Base-by-base conservation (phyloP, 106 monocot genomes). In the Platanthera guangdongensis region DNA sequence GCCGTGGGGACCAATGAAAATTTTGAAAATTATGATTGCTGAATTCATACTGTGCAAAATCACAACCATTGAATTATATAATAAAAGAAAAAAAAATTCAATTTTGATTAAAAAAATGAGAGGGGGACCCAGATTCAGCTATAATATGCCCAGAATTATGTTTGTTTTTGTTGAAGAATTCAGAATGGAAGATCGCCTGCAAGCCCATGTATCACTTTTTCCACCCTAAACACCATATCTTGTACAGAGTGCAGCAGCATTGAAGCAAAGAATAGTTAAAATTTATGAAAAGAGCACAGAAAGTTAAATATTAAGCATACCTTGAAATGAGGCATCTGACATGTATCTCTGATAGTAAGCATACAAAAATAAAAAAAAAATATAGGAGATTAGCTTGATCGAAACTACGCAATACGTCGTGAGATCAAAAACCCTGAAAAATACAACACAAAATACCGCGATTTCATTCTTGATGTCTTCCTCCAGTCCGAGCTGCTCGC, bases 201-300 rank as follows among this genome's bases (percentile, higher is more conserved):
- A 48, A 91, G 19, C 50, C 87, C 94, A 72, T 87, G 72, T 15
- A 91, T 87, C 46, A 86, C 82, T 63, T 75, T 85, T 74, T 94
- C 94, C 21, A 94, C 59, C 79, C 77, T 91, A 62, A 64, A 82
- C 73, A 94, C 68, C 85, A 91, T 83, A 74, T 89, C 94, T 94
- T 85, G 32, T 63, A 4, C 7, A 60, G 21, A 54, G 52, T 46
- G 32, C 52, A 7, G 51, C 7, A 51, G 21, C 50, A 51, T 72
- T 72, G n/a, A 7, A 5, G 22, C 4, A 14, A 21, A 77, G 8
- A 54, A 57, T 51, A 52, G 32, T 39, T 15, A 32, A 39, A 53
- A 68, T 12, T 19, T 16, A 52, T 8, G n/a, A 14, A 11, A 47
- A 32, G 9, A 63, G 39, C 39, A 39, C 39, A 39, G 39, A 39